phyloP scores from a whole-genome alignment of 306 rosid species.

The Ochetophila trinervis region DNA sequence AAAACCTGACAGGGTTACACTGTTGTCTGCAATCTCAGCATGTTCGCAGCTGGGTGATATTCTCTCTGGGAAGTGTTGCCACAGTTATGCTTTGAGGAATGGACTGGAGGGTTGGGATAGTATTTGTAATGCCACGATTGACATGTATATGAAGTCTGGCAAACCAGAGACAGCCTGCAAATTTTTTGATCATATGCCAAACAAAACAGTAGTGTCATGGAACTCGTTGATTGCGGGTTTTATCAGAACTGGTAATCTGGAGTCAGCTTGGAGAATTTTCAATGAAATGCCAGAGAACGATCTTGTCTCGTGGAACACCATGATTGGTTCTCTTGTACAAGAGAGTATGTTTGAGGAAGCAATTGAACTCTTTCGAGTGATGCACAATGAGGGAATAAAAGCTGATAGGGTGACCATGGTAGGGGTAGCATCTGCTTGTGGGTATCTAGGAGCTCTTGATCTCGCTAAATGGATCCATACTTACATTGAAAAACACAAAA shows the following conservation, averaged over 20 bases:
- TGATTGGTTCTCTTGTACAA: constrained; percentile 62
- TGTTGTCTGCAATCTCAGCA: constrained; percentile 59
- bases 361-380: constrained; percentile 54
- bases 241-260: constrained; percentile 44
- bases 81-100: constrained; percentile 59
- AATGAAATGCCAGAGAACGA: constrained; percentile 55
- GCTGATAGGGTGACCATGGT: constrained; percentile 74
- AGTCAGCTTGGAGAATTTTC: constrained; percentile 51
- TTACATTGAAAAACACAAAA: constrained; percentile 43
- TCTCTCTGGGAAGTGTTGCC: constrained; percentile 56
- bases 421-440: constrained; percentile 74
- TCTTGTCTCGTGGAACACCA: constrained; percentile 80
- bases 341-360: constrained; percentile 65
- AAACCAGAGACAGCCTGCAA: constrained; percentile 48
- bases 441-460: constrained; percentile 64
- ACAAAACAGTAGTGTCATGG: constrained; percentile 63
- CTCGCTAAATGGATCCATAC: constrained; percentile 63
- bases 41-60: constrained; percentile 58
- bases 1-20: constrained; percentile 58
- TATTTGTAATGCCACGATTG: constrained; percentile 67
- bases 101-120: constrained; percentile 62
- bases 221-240: constrained; percentile 75
- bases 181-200: constrained; percentile 46
- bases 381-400: constrained; percentile 54
- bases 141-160: constrained; percentile 82